Evolutionary conservation across 2,329 filamentous ascomycete genomes (phyloP), one percentile per base, ranked within the genome.

Genomic region (Setomelanomma holmii): DNA sequence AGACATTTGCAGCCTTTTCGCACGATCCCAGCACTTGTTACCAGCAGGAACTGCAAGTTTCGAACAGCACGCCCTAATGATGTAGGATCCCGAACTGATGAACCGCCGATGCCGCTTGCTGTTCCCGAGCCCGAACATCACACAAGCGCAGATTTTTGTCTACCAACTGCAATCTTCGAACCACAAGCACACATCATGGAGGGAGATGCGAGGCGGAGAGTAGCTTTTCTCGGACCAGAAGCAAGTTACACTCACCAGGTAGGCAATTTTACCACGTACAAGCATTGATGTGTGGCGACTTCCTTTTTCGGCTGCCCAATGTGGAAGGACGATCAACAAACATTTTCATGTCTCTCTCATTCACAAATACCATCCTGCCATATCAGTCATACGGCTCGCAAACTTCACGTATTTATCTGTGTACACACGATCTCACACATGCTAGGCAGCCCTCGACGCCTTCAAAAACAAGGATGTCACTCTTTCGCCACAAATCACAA

Each of bases 211-310:
- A 68, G 59, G 42, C 57, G 55, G 17, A 67, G 69, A 20, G 73
- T 85, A 21, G 82, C 85, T 36, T 90, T 85, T 66, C 73, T 90
- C 23, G 87, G 87, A 6, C 87, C 87, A 3, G 73, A 79, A 61
- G 85, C 85, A 20, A 88, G 86, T 27, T 89, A 89, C 68, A 89
- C 87, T 22, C 87, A 90, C 71, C 86, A 89, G 81, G 87, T 88
- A 67, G 54, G 71, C 19, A 27, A 23, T 11, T 6, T 14, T 8
- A 33, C 24, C 23, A n/a, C 4, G 22, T 17, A 5, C 14, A n/a
- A 1, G 17, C 4, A 11, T 14, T 16, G 5, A 6, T 24, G 34
- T 14, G 35, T 19, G 30, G 19, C n/a, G n/a, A 20, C 21, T 39
- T 14, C 11, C 6, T 17, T 22, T 39, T 50, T 11, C 17, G 5